phyloP scores from a whole-genome alignment of 192 early-diverging fungal genomes.

The Podila epigama region DNA sequence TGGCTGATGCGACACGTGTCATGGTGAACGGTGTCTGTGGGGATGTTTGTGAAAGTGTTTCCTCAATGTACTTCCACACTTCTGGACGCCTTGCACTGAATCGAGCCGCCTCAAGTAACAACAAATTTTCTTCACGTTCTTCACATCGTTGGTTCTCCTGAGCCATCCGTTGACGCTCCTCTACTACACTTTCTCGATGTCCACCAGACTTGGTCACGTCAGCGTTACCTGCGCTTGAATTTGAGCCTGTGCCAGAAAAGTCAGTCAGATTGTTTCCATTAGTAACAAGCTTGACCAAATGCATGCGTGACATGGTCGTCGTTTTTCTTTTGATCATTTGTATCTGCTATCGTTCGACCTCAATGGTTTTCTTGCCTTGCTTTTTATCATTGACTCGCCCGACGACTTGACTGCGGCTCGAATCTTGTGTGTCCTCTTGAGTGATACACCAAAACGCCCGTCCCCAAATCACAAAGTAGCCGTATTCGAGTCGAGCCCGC shows the following conservation, averaged over 20 bases:
- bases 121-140: conserved; percentile 28
- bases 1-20: conserved; percentile 12
- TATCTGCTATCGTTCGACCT: neutral
- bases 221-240: too few species aligned
- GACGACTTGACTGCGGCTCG: neutral
- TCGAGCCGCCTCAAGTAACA: conserved; percentile 24
- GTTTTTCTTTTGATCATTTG: neutral
- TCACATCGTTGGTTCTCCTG: conserved; percentile 24
- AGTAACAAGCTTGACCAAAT: too few species aligned
- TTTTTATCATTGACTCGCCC: neutral
- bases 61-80: neutral
- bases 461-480: conserved; percentile 43
- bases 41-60: neutral
- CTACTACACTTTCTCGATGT: neutral
- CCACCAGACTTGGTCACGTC: too few species aligned
- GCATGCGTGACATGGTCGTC: neutral
- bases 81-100: conserved; percentile 15
- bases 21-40: neutral
- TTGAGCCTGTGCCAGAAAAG: too few species aligned
- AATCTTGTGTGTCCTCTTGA: conserved; percentile 9
- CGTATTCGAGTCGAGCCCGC: conserved; percentile 33
- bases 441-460: conserved; percentile 34
- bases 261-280: too few species aligned
- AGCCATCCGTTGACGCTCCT: conserved; percentile 8
- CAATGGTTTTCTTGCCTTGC: neutral